These are phyloP conservation scores for Phanerodontia chrysosporium DNA, from an alignment of 768 basidiomycete species.

Conservation along the genomic window DNA sequence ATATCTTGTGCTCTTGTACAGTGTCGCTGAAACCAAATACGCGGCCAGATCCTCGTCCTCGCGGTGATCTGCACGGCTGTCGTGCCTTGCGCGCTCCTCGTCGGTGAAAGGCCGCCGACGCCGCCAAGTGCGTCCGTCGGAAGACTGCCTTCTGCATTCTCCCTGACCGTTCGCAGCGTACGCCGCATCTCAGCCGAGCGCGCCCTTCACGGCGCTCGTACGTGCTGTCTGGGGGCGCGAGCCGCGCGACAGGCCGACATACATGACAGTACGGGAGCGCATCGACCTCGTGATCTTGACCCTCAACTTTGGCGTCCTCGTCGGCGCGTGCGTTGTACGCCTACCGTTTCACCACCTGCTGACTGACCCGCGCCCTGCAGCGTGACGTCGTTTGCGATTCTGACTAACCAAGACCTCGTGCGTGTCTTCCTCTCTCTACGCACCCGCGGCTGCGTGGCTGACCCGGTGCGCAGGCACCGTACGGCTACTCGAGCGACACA, in stretches of 20 bases:
- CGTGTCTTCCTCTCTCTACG: conserved; percentile 15
- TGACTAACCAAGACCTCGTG: conserved; percentile 69
- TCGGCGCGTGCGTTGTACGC: conserved; percentile 47
- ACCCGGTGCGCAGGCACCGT: conserved; percentile 47
- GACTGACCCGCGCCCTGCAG: no score
- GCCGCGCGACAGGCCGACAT: conserved; percentile 17
- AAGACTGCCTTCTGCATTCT: background rate
- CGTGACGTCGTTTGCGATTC: conserved; percentile 57
- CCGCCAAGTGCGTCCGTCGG: conserved; percentile 58
- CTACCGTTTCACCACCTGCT: no score
- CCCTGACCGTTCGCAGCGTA: conserved; percentile 42
- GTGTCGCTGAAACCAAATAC: background rate
- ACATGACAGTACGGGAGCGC: conserved; percentile 64
- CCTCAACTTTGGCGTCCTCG: conserved; percentile 59
- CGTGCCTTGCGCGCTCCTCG: conserved; percentile 53
- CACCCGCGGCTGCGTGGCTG: background rate
- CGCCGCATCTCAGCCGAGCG: conserved; percentile 58
- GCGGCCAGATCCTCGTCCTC: conserved; percentile 59
- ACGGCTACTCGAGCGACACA: conserved; percentile 63
- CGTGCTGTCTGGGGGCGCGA: conserved; percentile 45
- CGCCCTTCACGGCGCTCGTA: conserved; percentile 48
- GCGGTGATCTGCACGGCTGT: conserved; percentile 67
- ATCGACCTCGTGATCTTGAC: conserved; percentile 63
- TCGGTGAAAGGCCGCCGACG: conserved; percentile 59
- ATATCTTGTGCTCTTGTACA: conserved; percentile 17